A percentile compares a stretch with the other conserved stretches of the same genome.
These are phyloP conservation scores for Herpetospermum pedunculosum DNA, from an alignment of 306 rosid species.

Conservation along the genomic window DNA sequence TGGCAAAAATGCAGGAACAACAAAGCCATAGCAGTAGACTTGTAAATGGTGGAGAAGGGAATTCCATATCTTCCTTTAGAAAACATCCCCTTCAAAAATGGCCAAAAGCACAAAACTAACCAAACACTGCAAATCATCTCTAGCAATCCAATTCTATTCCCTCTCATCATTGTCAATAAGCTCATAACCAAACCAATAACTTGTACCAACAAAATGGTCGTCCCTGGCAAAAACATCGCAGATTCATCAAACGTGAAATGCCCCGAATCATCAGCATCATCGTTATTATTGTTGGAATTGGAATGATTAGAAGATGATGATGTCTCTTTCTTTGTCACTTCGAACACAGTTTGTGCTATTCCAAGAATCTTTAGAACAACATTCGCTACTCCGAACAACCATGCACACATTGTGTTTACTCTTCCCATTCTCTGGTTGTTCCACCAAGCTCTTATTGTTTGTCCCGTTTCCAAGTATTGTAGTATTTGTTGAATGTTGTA, in stretches of 20 bases:
- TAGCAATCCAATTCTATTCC: no score
- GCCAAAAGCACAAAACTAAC: constrained; percentile 27
- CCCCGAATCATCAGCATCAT: neutral
- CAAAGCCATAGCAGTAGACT: constrained; percentile 12
- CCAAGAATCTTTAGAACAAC: constrained; percentile 13
- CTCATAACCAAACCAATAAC: constrained; percentile 6
- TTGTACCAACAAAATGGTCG: constrained; percentile 22
- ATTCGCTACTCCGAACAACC: constrained; percentile 7
- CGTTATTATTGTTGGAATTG: neutral
- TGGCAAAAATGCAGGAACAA: constrained; percentile 8
- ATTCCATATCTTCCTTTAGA: constrained; percentile 21
- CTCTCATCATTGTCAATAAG: no score
- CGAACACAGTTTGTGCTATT: constrained; percentile 15
- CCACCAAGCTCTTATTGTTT: constrained; percentile 18
- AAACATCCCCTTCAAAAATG: constrained; percentile 22
- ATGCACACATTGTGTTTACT: neutral
- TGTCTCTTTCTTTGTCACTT: constrained; percentile 22
- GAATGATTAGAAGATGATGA: no score
- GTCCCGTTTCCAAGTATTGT: neutral
- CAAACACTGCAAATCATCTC: constrained; percentile 19
- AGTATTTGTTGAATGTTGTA: neutral
- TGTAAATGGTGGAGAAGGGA: constrained; percentile 13
- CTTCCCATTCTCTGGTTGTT: constrained; percentile 14
- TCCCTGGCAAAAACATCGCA: constrained; percentile 17
- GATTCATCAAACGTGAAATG: constrained; percentile 26